Conservation (phyloP, 2,329 filamentous ascomycete genomes). For the Claviceps sorghi region DNA sequence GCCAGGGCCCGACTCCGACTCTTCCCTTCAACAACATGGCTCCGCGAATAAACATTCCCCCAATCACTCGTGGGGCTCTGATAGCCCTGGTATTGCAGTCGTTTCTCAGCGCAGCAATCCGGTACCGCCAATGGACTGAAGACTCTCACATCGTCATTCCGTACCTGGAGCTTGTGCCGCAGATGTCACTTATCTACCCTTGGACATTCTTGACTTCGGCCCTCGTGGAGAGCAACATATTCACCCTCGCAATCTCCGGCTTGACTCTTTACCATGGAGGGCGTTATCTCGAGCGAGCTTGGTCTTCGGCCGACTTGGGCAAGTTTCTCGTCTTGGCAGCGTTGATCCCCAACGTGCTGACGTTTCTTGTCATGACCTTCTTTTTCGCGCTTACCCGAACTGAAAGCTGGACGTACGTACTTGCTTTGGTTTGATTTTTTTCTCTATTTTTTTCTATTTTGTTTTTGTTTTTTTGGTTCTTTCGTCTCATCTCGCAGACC, state of each 20-base stretch:
- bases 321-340: slow-evolving; percentile 73
- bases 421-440: background rate
- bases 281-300: slow-evolving; percentile 87
- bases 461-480: background rate
- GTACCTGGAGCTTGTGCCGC: slow-evolving; percentile 76
- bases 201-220: slow-evolving; percentile 84
- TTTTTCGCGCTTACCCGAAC: slow-evolving; percentile 57
- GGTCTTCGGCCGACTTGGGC: slow-evolving; percentile 81
- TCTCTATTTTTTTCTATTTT: background rate
- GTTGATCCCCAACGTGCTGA: slow-evolving; percentile 65
- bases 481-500: no score
- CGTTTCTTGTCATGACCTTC: slow-evolving; percentile 58
- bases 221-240: slow-evolving; percentile 83
- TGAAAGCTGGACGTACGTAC: slow-evolving; percentile 51
- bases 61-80: slow-evolving; percentile 72
- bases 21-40: slow-evolving; percentile 40
- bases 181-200: slow-evolving; percentile 70
- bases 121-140: slow-evolving; percentile 53
- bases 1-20: background rate
- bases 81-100: slow-evolving; percentile 63
- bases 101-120: slow-evolving; percentile 64
- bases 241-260: slow-evolving; percentile 65
- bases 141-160: slow-evolving; percentile 58
- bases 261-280: slow-evolving; percentile 81
- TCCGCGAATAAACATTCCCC: slow-evolving; percentile 78